These are phyloP conservation scores for Leishmania mexicana DNA, from an alignment of 208 protist genomes.

Conservation along the genomic window DNA sequence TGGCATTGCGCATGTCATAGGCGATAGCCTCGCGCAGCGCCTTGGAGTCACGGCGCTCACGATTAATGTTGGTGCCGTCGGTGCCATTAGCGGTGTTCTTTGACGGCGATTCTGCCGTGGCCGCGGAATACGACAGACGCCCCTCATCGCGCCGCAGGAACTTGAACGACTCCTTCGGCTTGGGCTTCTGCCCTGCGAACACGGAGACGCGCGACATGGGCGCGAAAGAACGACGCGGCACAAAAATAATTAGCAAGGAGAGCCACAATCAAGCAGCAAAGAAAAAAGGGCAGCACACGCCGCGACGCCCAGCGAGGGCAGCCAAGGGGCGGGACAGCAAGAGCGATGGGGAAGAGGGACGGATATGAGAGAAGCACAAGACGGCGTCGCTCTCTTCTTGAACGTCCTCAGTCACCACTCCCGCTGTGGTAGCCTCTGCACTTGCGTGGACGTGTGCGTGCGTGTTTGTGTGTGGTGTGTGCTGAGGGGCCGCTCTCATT, in stretches of 20 bases:
- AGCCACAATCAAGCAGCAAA: neutral
- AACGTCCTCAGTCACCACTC: neutral
- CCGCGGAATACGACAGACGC: constrained; percentile 67
- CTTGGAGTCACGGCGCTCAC: constrained; percentile 66
- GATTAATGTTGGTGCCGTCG: constrained; percentile 15
- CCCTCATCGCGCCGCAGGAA: constrained; percentile 87
- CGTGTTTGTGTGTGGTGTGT: neutral
- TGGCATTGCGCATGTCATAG: constrained; percentile 80
- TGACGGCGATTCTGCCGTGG: constrained; percentile 24
- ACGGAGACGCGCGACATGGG: constrained; percentile 65
- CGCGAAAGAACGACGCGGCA: neutral
- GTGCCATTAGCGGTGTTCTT: constrained; percentile 18
- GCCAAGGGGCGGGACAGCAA: neutral
- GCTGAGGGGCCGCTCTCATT: neutral
- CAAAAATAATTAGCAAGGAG: too few species aligned
- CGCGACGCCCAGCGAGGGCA: neutral
- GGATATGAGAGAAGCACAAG: neutral
- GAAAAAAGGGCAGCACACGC: neutral
- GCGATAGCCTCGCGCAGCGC: constrained; percentile 85
- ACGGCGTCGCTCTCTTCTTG: neutral
- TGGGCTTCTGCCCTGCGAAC: constrained; percentile 63
- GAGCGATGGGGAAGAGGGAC: neutral
- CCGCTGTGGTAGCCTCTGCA: neutral
- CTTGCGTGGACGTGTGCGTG: neutral
- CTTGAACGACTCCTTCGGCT: constrained; percentile 77